phyloP scores from a whole-genome alignment of 805 yeast genomes.

The Yarrowia porcina region DNA sequence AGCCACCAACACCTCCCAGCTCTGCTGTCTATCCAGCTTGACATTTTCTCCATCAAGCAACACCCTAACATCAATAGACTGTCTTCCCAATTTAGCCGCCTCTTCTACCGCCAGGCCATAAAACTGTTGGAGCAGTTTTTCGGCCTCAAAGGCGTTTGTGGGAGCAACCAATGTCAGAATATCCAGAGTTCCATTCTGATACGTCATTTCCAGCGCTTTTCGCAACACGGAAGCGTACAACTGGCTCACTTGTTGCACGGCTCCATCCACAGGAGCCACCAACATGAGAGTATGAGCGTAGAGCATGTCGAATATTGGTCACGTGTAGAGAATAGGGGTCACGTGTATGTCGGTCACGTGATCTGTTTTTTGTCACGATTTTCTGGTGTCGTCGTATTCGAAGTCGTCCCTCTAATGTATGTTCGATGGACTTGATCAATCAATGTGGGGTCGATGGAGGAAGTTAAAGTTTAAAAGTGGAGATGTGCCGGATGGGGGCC shows the following conservation, averaged over 20 bases:
- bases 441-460: not conserved
- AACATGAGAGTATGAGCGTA: constrained; percentile 23
- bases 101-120: constrained; percentile 33
- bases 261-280: constrained; percentile 25
- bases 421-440: too few relatives aligned
- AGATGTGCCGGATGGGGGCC: too few relatives aligned
- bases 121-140: constrained; percentile 32
- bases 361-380: not conserved
- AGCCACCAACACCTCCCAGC: constrained; percentile 39
- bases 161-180: constrained; percentile 35
- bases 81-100: constrained; percentile 28
- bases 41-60: constrained; percentile 38
- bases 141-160: constrained; percentile 30
- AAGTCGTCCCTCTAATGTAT: too few relatives aligned
- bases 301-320: not conserved
- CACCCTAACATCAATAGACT: constrained; percentile 33
- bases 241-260: not conserved
- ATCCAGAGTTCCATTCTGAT: constrained; percentile 36
- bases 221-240: constrained; percentile 31
- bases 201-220: constrained; percentile 35
- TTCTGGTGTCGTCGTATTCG: not conserved
- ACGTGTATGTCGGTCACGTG: not conserved
- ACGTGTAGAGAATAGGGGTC: not conserved
- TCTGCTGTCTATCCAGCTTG: constrained; percentile 31
- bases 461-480: not conserved